Evolutionary conservation across 495 filamentous ascomycete species (phyloP).

Genomic region (Penicillium pancosmium): DNA sequence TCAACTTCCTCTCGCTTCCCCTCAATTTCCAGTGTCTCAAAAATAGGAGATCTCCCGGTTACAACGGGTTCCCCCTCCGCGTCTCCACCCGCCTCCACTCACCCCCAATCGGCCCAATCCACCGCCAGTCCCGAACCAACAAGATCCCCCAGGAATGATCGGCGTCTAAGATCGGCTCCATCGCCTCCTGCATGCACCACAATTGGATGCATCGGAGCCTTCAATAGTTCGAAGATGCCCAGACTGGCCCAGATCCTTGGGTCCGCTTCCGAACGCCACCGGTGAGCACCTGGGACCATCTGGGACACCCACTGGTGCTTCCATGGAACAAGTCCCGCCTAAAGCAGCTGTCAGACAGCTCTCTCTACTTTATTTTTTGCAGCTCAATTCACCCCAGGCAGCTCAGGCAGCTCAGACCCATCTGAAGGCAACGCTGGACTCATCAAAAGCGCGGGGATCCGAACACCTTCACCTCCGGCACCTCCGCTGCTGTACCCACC

Average conservation of each 20-base stretch:
- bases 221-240: conserved; percentile 7
- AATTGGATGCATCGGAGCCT: neutral
- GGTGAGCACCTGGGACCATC: too few species aligned
- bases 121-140: neutral
- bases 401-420: neutral
- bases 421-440: too few species aligned
- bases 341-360: conserved; percentile 6
- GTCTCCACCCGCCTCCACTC: neutral
- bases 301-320: neutral
- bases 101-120: neutral
- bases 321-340: conserved; percentile 6
- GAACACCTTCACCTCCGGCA: neutral
- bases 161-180: neutral
- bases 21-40: conserved; percentile 1
- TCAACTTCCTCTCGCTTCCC: neutral
- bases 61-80: neutral
- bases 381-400: neutral
- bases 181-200: conserved; percentile 7
- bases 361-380: too few species aligned
- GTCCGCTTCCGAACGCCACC: neutral
- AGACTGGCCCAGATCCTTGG: conserved; percentile 7
- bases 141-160: conserved; percentile 8
- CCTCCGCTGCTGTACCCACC: neutral
- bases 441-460: neutral
- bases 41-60: neutral